phyloP scores from a whole-genome alignment of 164 flowering plant genomes.

The Akebia trifoliata region DNA sequence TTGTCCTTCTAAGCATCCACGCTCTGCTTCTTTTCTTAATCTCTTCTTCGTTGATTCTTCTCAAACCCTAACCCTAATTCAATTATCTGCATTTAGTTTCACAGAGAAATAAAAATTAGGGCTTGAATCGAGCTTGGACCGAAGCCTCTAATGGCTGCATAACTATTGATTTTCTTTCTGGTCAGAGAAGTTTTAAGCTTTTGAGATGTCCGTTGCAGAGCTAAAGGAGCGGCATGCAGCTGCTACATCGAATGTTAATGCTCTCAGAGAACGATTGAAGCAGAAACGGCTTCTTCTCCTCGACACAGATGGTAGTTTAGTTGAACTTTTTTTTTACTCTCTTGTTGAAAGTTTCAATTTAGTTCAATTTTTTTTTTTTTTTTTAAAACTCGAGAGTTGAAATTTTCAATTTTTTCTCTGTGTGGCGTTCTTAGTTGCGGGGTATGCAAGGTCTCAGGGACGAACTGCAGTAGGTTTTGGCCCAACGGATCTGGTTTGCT shows the following conservation, averaged over 20 bases:
- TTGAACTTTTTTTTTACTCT: not conserved
- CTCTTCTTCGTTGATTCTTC: constrained; percentile 3
- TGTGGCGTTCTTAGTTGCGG: constrained; percentile 50
- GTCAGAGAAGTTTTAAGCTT: not conserved
- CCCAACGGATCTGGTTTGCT: constrained; percentile 90
- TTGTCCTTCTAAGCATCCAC: not conserved
- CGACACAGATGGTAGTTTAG: constrained; percentile 66
- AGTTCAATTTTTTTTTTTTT: not conserved
- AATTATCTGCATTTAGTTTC: not conserved
- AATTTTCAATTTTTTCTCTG: not conserved
- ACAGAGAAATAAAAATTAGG: not conserved
- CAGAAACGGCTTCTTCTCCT: constrained; percentile 69
- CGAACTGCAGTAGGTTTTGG: constrained; percentile 61
- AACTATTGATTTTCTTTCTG: not conserved
- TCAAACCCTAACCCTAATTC: not conserved
- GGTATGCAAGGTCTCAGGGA: constrained; percentile 63
- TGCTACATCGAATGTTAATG: constrained; percentile 56
- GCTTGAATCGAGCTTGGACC: constrained; percentile 5
- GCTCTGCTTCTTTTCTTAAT: not conserved
- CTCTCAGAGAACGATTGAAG: constrained; percentile 64
- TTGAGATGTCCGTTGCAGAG: constrained; percentile 70
- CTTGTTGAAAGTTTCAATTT: not conserved
- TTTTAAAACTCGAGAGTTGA: not conserved
- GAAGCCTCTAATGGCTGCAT: constrained; percentile 4
- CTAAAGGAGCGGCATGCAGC: constrained; percentile 72